Evolutionary conservation across 257 asterid species (phyloP), one percentile per base, ranked within the genome.

Genomic region (Nicotiana sylvestris): DNA sequence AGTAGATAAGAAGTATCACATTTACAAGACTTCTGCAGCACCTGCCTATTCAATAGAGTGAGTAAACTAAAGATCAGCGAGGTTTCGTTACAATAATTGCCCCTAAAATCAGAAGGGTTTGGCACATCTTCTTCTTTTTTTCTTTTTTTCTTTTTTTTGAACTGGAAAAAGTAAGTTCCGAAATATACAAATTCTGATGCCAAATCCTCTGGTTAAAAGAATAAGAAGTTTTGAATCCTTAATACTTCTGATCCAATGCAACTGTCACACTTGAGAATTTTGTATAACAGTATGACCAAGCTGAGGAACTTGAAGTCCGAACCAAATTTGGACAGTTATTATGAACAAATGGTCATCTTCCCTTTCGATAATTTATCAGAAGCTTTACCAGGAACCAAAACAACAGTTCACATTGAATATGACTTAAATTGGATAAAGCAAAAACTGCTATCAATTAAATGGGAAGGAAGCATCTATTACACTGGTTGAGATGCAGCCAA

Each of bases 401-500:
- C 79, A 49, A 74, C 35, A 74, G 21, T 27, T 49, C 79, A 72
- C 61, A 27, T 76, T 51, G 65, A 76, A 76, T 74, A 74, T 76
- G 80, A 76, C 46, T 51, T 76, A 76, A 76, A 76, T 27, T 55
- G 21, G 83, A 37, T 9, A 80, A 84, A 74, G 21, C 8, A 78
- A 78, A 78, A 66, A 27, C 17, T n/a, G 9, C 15, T 81, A 82
- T 66, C 68, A 82, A 77, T 68, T 84, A 39, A 72, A 77, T 51
- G 85, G 82, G 84, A 93, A 91, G 89, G 98, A 91, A 89, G 92
- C 96, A 96, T 96, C 99, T 96, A 96, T 95, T 96, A 96, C 99
- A 96, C 99, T 91, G 99, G 99, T 96, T 96, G 99, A 85, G 91
- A 96, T 77, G 99, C 99, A 80, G 99, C 98, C 91, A 95, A 88